A percentile compares a stretch with the other conserved stretches of the same genome.
These are phyloP conservation scores for Serendipita sp. DNA, from an alignment of 768 basidiomycete genomes.

Conservation along the genomic window DNA sequence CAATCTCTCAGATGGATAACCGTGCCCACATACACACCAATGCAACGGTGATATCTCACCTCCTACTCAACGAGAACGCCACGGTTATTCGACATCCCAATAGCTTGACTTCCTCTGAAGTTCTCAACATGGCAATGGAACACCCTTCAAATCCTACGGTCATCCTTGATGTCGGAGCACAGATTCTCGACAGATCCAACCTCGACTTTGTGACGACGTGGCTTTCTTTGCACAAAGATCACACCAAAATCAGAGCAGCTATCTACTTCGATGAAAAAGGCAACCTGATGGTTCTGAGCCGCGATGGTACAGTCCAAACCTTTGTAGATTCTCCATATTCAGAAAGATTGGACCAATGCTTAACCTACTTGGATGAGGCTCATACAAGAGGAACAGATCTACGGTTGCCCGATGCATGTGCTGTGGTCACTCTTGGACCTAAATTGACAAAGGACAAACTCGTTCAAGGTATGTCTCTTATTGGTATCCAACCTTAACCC, in stretches of 20 bases:
- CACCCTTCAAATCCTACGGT: slow-evolving; percentile 16
- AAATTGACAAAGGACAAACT: slow-evolving; percentile 37
- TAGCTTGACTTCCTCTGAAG: not conserved
- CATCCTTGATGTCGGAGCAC: slow-evolving; percentile 40
- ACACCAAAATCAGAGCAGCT: slow-evolving; percentile 12
- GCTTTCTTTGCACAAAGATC: not conserved
- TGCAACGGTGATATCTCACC: slow-evolving; percentile 20
- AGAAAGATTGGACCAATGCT: slow-evolving; percentile 23
- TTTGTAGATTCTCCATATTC: slow-evolving; percentile 25
- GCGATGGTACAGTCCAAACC: slow-evolving; percentile 22
- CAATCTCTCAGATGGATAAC: slow-evolving; percentile 24
- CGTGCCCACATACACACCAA: slow-evolving; percentile 30
- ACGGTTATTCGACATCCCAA: slow-evolving; percentile 3
- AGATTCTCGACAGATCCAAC: slow-evolving; percentile 37
- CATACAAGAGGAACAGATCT: slow-evolving; percentile 39
- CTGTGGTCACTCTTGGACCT: slow-evolving; percentile 34
- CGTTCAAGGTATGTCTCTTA: slow-evolving; percentile 27
- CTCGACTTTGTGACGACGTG: slow-evolving; percentile 20
- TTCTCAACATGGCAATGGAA: not conserved
- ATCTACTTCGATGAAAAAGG: slow-evolving; percentile 30
- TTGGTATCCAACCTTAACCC: not conserved
- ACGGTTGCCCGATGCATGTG: slow-evolving; percentile 30
- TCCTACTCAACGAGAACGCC: slow-evolving; percentile 17
- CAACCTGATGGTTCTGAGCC: slow-evolving; percentile 22
- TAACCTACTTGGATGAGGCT: slow-evolving; percentile 38